phyloP scores from a whole-genome alignment of 2,329 filamentous ascomycete genomes.

The Microdochium trichocladiopsis region DNA sequence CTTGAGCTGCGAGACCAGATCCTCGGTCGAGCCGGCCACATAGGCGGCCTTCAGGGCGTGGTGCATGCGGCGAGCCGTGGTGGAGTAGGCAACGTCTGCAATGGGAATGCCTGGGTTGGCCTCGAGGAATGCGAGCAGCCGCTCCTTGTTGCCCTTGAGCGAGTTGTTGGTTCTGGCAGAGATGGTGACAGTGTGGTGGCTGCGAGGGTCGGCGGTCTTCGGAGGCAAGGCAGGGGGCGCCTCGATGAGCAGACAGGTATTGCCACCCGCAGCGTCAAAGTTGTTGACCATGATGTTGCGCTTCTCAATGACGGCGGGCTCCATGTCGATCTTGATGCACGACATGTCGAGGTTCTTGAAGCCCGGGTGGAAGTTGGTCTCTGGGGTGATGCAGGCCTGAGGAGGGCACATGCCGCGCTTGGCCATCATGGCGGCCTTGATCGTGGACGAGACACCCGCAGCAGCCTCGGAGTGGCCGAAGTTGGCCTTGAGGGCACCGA shows the following conservation, averaged over 20 bases:
- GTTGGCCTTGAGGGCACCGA: constrained; percentile 43
- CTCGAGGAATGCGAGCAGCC: constrained; percentile 13
- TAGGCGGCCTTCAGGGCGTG: constrained; percentile 19
- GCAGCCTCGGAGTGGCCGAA: constrained; percentile 41
- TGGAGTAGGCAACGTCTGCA: constrained; percentile 35
- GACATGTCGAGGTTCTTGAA: constrained; percentile 24
- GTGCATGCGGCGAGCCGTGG: constrained; percentile 37
- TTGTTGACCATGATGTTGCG: constrained; percentile 29
- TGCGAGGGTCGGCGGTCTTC: constrained; percentile 23
- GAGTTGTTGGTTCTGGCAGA: constrained; percentile 13
- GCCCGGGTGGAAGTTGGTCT: constrained; percentile 20
- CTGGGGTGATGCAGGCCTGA: constrained; percentile 25
- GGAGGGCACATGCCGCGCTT: constrained; percentile 28
- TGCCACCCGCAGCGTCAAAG: constrained; percentile 44
- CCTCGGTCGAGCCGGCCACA: not conserved
- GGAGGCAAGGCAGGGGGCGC: constrained; percentile 25
- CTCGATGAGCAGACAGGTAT: constrained; percentile 40
- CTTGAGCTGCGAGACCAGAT: not conserved
- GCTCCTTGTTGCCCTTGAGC: constrained; percentile 24
- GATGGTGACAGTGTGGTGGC: constrained; percentile 30
- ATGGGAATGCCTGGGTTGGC: not conserved
- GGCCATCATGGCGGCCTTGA: constrained; percentile 26
- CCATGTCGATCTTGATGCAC: constrained; percentile 23
- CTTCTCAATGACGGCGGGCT: constrained; percentile 18
- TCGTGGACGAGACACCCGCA: constrained; percentile 31